Evolutionary conservation across 2,329 filamentous ascomycete genomes (phyloP).

Genomic region (Penicillium sp.): DNA sequence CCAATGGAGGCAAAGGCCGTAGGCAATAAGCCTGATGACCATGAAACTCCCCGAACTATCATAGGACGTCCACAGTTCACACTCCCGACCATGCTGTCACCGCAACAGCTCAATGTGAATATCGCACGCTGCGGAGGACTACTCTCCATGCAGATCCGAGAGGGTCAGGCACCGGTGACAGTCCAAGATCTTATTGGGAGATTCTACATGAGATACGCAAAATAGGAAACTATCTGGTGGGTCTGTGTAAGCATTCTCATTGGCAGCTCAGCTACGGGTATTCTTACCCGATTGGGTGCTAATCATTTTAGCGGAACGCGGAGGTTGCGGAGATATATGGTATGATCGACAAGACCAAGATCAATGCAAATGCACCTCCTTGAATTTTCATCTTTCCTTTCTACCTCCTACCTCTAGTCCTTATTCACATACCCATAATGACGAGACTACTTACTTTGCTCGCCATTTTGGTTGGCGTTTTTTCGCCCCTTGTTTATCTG

Average conservation of each 20-base stretch:
- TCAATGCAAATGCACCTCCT: no score
- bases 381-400: neutral
- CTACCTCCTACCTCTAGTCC: neutral
- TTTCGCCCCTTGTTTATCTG: constrained; percentile 33
- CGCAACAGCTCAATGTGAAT: neutral
- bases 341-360: no score
- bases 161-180: neutral
- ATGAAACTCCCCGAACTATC: neutral
- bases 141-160: neutral
- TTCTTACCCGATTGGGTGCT: no score
- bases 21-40: neutral
- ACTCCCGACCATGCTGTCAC: neutral
- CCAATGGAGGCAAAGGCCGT: neutral
- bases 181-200: neutral
- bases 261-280: no score
- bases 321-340: no score
- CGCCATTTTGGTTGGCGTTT: constrained; percentile 31
- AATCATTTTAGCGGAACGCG: no score
- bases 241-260: no score
- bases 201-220: no score
- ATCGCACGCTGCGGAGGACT: neutral
- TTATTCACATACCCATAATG: neutral
- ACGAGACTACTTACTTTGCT: constrained; percentile 25
- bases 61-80: neutral
- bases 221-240: no score